These are phyloP conservation scores for Mortierella sp. DNA, from an alignment of 371 early-diverging fungal species.

Conservation along the genomic window DNA sequence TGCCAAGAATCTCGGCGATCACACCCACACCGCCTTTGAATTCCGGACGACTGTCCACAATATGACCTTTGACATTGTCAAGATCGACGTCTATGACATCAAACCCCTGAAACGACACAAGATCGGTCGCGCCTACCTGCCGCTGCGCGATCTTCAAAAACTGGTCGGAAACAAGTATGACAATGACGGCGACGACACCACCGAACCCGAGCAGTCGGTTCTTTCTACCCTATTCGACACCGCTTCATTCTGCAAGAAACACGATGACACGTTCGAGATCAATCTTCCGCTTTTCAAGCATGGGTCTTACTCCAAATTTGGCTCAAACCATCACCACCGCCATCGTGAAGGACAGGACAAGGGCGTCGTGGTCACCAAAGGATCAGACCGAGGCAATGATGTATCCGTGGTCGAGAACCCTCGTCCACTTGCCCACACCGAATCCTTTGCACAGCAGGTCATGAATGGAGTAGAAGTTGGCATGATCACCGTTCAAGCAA, in stretches of 20 bases:
- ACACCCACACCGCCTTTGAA: slow-evolving; percentile 33
- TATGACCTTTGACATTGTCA: slow-evolving; percentile 52
- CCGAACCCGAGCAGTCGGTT: slow-evolving; percentile 39
- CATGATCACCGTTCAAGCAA: slow-evolving; percentile 42
- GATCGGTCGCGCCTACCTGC: slow-evolving; percentile 48
- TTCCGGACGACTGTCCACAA: slow-evolving; percentile 43
- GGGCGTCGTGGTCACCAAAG: slow-evolving; percentile 22
- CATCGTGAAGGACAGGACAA: neutral
- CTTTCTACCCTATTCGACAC: slow-evolving; percentile 39
- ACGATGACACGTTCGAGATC: slow-evolving; percentile 42
- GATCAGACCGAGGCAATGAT: slow-evolving; percentile 32
- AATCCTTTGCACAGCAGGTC: slow-evolving; percentile 36
- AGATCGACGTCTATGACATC: slow-evolving; percentile 48
- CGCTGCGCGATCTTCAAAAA: slow-evolving; percentile 44
- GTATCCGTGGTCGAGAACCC: slow-evolving; percentile 7
- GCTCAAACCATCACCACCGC: slow-evolving; percentile 12
- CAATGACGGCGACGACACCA: slow-evolving; percentile 46
- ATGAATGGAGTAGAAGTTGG: slow-evolving; percentile 50
- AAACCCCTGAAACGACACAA: slow-evolving; percentile 33
- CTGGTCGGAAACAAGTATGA: slow-evolving; percentile 41
- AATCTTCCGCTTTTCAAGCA: slow-evolving; percentile 50
- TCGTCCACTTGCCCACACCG: slow-evolving; percentile 14
- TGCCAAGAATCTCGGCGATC: slow-evolving; percentile 42
- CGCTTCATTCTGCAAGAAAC: slow-evolving; percentile 32
- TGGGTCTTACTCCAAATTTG: slow-evolving; percentile 47